These are phyloP conservation scores for Penicillium silybi DNA, from an alignment of 495 filamentous ascomycete genomes.

Conservation along the genomic window DNA sequence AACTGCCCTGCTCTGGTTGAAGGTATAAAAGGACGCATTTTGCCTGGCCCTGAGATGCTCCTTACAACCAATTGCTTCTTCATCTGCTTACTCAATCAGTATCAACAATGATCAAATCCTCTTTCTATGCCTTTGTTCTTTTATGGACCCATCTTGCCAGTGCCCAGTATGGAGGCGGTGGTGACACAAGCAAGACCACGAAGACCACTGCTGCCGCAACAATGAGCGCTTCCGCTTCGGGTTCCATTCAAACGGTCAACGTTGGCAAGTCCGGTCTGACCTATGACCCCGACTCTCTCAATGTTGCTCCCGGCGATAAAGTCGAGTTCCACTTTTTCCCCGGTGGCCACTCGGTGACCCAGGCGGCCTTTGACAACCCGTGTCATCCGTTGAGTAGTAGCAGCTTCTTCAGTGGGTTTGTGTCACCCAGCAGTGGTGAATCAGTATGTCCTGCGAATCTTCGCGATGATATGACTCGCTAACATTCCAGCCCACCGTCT, in stretches of 20 bases:
- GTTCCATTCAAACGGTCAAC: neutral
- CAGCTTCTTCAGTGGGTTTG: constrained; percentile 64
- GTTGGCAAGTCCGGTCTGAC: constrained; percentile 27
- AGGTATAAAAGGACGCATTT: neutral
- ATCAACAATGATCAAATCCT: neutral
- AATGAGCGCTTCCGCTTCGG: neutral
- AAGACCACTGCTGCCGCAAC: neutral
- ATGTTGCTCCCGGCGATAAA: constrained; percentile 54
- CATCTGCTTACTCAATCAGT: neutral
- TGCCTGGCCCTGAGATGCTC: neutral
- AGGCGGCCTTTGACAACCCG: constrained; percentile 65
- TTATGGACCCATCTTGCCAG: neutral
- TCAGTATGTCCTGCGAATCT: constrained; percentile 9
- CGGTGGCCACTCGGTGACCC: constrained; percentile 66
- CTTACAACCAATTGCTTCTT: neutral
- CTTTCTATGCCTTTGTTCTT: neutral
- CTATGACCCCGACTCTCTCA: constrained; percentile 37
- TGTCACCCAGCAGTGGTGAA: constrained; percentile 40
- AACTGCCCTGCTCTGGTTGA: neutral
- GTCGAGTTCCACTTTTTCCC: constrained; percentile 70
- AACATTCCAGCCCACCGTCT: constrained; percentile 36
- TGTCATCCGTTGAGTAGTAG: constrained; percentile 57
- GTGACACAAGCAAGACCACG: neutral
- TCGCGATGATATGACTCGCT: neutral
- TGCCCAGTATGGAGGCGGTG: neutral